A percentile compares a stretch with the other conserved stretches of the same genome.
These are phyloP conservation scores for Botrytis hyacinthi DNA, from an alignment of 2,329 filamentous ascomycete genomes.

Conservation along the genomic window DNA sequence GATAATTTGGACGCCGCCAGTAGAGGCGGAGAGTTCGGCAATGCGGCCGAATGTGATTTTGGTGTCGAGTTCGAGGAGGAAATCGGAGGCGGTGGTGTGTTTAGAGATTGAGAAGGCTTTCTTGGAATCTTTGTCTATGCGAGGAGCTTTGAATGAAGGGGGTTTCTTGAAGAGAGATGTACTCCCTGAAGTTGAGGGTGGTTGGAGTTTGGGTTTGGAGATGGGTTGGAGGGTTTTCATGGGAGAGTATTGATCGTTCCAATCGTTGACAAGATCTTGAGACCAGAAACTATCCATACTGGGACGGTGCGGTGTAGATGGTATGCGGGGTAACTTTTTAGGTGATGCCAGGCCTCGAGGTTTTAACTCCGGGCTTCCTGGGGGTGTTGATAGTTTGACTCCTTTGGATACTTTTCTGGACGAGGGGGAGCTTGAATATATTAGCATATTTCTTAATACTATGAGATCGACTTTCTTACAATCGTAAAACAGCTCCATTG, in stretches of 20 bases:
- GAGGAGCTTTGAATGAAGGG: constrained; percentile 40
- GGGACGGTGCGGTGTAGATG: constrained; percentile 52
- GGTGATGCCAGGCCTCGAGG: constrained; percentile 32
- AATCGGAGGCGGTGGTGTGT: constrained; percentile 59
- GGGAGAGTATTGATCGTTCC: constrained; percentile 62
- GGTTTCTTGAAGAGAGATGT: constrained; percentile 9
- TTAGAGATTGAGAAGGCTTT: constrained; percentile 64
- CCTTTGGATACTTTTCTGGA: constrained; percentile 28
- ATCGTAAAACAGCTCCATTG: constrained; percentile 15
- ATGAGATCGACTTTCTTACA: neutral
- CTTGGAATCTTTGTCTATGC: constrained; percentile 45
- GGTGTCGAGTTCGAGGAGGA: constrained; percentile 67
- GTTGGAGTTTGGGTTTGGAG: constrained; percentile 30
- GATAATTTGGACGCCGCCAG: constrained; percentile 67
- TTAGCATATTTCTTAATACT: neutral
- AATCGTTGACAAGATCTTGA: constrained; percentile 57
- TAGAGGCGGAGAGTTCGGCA: constrained; percentile 53
- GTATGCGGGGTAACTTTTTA: constrained; percentile 44
- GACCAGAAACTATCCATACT: constrained; percentile 60
- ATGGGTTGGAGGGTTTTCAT: constrained; percentile 45
- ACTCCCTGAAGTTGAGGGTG: neutral
- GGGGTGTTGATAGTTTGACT: constrained; percentile 33
- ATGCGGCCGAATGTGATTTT: constrained; percentile 62
- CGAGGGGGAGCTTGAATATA: constrained; percentile 30
- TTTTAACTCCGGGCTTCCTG: constrained; percentile 32